Percentiles rank a stretch among this genome's conserved stretches.
These are phyloP conservation scores for Russula vinacea DNA, from an alignment of 768 basidiomycete species.

Conservation along the genomic window DNA sequence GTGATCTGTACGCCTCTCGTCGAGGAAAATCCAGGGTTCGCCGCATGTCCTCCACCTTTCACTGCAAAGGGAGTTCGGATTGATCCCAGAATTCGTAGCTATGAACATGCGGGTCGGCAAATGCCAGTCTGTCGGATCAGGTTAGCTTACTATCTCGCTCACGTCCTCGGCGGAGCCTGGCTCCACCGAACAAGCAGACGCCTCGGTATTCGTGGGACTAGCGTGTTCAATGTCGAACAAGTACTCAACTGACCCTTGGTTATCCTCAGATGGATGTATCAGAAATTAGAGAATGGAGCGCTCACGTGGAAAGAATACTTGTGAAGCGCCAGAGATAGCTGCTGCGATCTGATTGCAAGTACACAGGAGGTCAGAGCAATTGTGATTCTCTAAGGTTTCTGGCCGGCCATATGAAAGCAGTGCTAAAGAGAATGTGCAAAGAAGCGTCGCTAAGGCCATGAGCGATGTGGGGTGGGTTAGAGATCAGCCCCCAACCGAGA, in stretches of 20 bases:
- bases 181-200: too few relatives aligned
- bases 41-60: too few relatives aligned
- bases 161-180: too few relatives aligned
- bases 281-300: background rate
- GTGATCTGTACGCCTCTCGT: too few relatives aligned
- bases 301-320: slow-evolving; percentile 10
- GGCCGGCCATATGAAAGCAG: background rate
- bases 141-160: too few relatives aligned
- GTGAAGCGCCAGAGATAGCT: slow-evolving; percentile 2
- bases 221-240: slow-evolving; percentile 7
- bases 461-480: background rate
- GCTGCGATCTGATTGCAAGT: slow-evolving; percentile 4
- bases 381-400: background rate
- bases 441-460: background rate
- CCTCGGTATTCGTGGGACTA: slow-evolving; percentile 8
- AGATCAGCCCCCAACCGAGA: background rate
- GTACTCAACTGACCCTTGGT: slow-evolving; percentile 17
- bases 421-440: background rate
- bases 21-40: too few relatives aligned
- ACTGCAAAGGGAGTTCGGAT: too few relatives aligned
- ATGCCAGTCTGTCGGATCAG: too few relatives aligned
- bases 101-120: too few relatives aligned
- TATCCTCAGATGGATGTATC: background rate
- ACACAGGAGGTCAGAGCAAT: background rate
- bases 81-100: too few relatives aligned